Evolutionary conservation across 2,329 filamentous ascomycete species (phyloP).

Genomic region (Ascochyta clinopodiicola): DNA sequence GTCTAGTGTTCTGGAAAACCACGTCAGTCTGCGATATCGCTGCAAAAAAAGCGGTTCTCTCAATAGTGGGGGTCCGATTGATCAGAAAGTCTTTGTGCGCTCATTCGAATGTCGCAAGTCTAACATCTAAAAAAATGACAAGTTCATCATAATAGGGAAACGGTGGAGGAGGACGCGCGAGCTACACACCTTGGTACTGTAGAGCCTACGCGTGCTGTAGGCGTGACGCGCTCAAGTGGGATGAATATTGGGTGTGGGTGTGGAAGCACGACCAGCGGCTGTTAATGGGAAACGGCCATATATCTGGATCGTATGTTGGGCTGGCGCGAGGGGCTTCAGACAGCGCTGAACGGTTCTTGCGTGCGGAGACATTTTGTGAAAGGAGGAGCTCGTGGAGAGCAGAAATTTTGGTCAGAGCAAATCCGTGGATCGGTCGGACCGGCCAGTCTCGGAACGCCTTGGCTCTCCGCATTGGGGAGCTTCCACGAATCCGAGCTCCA

Average conservation of each 20-base stretch:
- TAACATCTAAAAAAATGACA: constrained; percentile 50
- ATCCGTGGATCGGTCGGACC: constrained; percentile 12
- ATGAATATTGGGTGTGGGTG: constrained; percentile 12
- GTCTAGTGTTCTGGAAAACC: constrained; percentile 19
- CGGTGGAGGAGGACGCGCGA: neutral
- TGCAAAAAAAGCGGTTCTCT: constrained; percentile 21
- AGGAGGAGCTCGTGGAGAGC: constrained; percentile 30
- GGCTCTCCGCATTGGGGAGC: constrained; percentile 12
- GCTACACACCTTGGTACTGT: constrained; percentile 20
- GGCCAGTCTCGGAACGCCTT: constrained; percentile 12
- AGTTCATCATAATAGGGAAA: constrained; percentile 40
- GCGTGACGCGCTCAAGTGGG: constrained; percentile 9
- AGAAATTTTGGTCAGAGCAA: constrained; percentile 17
- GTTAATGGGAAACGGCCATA: constrained; percentile 17
- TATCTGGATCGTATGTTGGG: neutral
- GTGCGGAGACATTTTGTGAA: constrained; percentile 38
- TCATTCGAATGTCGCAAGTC: constrained; percentile 49
- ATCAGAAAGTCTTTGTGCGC: constrained; percentile 48
- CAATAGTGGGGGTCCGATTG: constrained; percentile 23
- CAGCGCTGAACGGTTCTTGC: constrained; percentile 21
- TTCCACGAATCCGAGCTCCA: constrained; percentile 2
- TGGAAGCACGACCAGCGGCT: constrained; percentile 22
- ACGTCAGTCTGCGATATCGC: constrained; percentile 30
- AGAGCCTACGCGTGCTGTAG: neutral
- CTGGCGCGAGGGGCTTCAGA: constrained; percentile 17